Base-by-base conservation (phyloP, 2,329 filamentous ascomycete species). In the Talaromyces funiculosus region DNA sequence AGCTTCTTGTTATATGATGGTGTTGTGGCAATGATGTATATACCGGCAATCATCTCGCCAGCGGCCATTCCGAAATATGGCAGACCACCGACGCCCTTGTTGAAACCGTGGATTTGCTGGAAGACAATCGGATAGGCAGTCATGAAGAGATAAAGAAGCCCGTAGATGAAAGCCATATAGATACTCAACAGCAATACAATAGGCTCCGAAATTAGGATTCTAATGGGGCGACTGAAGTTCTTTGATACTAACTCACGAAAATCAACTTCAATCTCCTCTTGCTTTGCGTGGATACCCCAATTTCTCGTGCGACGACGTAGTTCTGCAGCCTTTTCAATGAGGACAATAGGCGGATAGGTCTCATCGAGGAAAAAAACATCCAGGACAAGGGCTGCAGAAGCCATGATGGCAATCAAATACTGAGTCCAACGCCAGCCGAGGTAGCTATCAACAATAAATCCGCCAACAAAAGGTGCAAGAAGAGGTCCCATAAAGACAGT, bases 241-340 rank as follows among this genome's bases (percentile, higher is more conserved):
- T 82, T 81, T 53, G 77, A 70, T 31, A 82, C 66, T 12, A 82
- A 67, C 63, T 82, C 80, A 12, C 69, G 68, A 62, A 82, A 75
- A 65, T 82, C 80, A 53, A 82, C 75, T 68, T 82, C 80, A 47
- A 82, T 80, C 70, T 82, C 80, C 63, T 83, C 81, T 61, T 79
- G 75, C 66, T 82, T 82, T n/a, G 83, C 83, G 66, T 86, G 83
- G 55, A 85, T 84, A 10, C 82, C 82, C 82, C 82, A 85, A 63
- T 85, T 85, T 68, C 79, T 79, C 1, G 82, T 85, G 26, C 80
- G 70, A 35, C 83, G 76, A 33, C 82, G 74, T 2, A 85, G 69
- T 62, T 84, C 81, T 3, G 77, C 70, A 3, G 83, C 82, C 66
- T 86, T 86, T 16, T 74, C 70, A 38, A 86, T 79, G 3, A 86